These are phyloP conservation scores for Termitomyces sp. DNA, from an alignment of 768 basidiomycete species.

Conservation along the genomic window DNA sequence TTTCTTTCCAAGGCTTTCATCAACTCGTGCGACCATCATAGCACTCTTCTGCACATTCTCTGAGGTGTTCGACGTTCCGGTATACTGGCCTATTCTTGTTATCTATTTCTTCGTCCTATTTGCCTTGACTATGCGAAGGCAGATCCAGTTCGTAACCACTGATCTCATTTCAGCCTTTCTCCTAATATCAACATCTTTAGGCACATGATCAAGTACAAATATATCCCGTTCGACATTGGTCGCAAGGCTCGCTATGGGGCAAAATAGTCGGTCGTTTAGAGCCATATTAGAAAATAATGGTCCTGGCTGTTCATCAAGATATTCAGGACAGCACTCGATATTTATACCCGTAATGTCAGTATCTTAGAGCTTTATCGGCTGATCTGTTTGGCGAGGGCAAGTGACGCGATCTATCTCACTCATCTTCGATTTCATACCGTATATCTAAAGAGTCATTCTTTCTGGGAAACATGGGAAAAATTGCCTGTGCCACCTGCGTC, in stretches of 20 bases:
- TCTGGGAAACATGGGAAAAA: too few species aligned
- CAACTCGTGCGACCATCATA: conserved; percentile 83
- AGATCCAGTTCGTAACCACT: conserved; percentile 74
- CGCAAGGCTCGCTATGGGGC: conserved; percentile 79
- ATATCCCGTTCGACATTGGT: conserved; percentile 92
- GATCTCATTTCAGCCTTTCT: conserved; percentile 1
- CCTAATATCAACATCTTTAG: conserved; percentile 30
- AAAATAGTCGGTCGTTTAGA: conserved; percentile 28
- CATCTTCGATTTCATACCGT: neutral
- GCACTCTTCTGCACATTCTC: conserved; percentile 79
- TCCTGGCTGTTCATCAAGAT: neutral
- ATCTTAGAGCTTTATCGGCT: conserved; percentile 3
- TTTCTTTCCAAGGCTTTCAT: conserved; percentile 64
- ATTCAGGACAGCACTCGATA: conserved; percentile 7
- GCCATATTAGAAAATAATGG: conserved; percentile 1
- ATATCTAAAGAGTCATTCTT: neutral
- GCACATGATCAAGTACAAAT: conserved; percentile 99
- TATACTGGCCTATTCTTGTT: conserved; percentile 98
- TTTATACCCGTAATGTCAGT: conserved; percentile 16
- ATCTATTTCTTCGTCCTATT: conserved; percentile 96
- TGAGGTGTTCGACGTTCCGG: conserved; percentile 88
- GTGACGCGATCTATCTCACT: neutral
- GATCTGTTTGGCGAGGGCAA: neutral
- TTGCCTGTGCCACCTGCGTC: too few species aligned
- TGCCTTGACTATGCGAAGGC: conserved; percentile 90